Base-by-base conservation (phyloP, 2,329 filamentous ascomycete species). In the Hymenoscyphus occultus region DNA sequence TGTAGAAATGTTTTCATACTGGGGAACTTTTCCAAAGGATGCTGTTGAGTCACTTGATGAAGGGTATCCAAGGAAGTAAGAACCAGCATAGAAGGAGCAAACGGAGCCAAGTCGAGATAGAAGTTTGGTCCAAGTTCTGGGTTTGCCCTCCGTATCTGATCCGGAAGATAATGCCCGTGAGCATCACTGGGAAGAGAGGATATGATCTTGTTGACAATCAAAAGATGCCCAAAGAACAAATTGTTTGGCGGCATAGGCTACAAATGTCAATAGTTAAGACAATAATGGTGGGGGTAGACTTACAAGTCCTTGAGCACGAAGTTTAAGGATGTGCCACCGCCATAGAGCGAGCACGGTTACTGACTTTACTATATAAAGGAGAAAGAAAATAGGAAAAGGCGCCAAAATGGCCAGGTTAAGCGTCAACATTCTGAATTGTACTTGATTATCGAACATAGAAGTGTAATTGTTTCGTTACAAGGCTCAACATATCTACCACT, bases 11-110 rank as follows among this genome's bases (percentile, higher is more conserved):
- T 35, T 14, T 32, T 19, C 14, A 64, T 22, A 10, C 12, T 39
- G 6, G 35, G 59, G 54, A 58, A 62, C 22, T 67, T 68, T n/a
- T 58, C 48, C 19, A 63, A 56, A 19, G 60, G 51, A 9, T 62
- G 60, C 40, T 35, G 14, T 32, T 62, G 60, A 1, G 60, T 62
- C 1, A 62, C 39, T 39, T 62, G 60, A 10, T 39, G 16, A 45
- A 56, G 45, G 16, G 60, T 40, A 10, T 62, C 51, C 14, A 51
- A 19, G 10, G 32, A 39, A 0, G 51, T 32, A 35, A 62, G 45
- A 40, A 56, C 22, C 5, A 62, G 51, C 48, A 58, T 58, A 6
- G 60, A 40, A n/a, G 51, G 32, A 6, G 45, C 45, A 42, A 62
- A 62, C 5, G 60, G 60, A 7, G 31, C 35, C 9, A 56, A 19